Percentiles rank a stretch among this genome's conserved stretches.
These are phyloP conservation scores for Agapanthus africanus DNA, from an alignment of 106 monocot species.

Conservation along the genomic window DNA sequence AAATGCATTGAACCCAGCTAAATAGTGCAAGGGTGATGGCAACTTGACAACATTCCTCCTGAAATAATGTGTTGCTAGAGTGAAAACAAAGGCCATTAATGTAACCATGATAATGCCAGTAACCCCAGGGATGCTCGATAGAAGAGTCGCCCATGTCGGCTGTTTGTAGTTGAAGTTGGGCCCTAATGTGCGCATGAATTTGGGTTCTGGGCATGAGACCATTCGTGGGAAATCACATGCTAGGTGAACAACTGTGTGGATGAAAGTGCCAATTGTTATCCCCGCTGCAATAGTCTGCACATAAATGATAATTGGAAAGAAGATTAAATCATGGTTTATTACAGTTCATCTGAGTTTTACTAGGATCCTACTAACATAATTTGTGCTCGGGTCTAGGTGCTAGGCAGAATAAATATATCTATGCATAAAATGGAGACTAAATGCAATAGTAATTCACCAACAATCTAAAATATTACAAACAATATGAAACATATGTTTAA, in stretches of 20 bases:
- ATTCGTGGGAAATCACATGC: conserved; percentile 85
- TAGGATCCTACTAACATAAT: too few species aligned
- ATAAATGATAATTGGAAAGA: too few species aligned
- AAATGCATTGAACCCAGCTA: conserved; percentile 95
- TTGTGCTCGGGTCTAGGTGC: too few species aligned
- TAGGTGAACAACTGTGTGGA: conserved; percentile 59
- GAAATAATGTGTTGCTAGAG: conserved; percentile 76
- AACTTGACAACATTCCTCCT: conserved; percentile 77
- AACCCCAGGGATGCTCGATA: conserved; percentile 49
- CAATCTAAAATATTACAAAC: too few species aligned
- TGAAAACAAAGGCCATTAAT: conserved; percentile 82
- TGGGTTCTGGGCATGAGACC: conserved; percentile 36
- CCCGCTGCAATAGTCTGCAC: conserved; percentile 59
- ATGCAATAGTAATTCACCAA: too few species aligned
- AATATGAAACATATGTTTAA: too few species aligned
- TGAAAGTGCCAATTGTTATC: conserved; percentile 42
- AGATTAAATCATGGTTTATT: too few species aligned
- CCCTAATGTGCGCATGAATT: conserved; percentile 56
- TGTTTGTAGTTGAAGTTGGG: conserved; percentile 62
- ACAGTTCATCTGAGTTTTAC: too few species aligned
- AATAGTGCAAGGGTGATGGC: conserved; percentile 65
- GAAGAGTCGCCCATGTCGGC: conserved; percentile 55
- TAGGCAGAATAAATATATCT: too few species aligned
- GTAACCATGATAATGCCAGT: conserved; percentile 85
- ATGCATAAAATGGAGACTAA: too few species aligned